Conservation (phyloP, 2,329 filamentous ascomycete genomes). For the Biscogniauxia marginata region DNA sequence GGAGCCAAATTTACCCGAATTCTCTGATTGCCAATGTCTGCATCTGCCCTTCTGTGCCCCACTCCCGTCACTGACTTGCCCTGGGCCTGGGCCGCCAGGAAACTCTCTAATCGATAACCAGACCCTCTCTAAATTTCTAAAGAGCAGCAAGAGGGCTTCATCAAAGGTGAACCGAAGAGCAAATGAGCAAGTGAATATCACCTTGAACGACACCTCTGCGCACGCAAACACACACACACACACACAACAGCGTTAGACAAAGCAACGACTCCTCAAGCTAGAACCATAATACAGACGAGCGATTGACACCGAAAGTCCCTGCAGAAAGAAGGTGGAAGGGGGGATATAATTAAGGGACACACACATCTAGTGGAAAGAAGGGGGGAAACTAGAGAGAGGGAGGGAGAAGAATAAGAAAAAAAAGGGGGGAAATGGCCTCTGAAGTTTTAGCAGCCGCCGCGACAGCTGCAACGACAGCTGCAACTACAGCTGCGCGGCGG, state of each 20-base stretch:
- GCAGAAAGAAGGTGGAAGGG: background rate
- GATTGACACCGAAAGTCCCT: background rate
- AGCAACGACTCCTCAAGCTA: background rate
- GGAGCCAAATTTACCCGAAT: too few species aligned
- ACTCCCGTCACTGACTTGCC: background rate
- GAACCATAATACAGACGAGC: background rate
- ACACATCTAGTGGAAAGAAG: too few species aligned
- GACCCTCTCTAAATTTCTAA: background rate
- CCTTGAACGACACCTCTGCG: background rate
- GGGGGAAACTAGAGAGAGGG: background rate
- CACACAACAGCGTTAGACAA: background rate
- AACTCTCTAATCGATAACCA: background rate
- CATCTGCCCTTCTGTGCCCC: background rate
- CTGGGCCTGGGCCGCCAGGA: background rate
- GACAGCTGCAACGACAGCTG: slow-evolving; percentile 15
- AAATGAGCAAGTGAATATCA: background rate
- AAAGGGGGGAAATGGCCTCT: background rate
- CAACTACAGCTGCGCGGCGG: slow-evolving; percentile 37
- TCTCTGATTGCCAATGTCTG: too few species aligned
- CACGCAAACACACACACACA: background rate
- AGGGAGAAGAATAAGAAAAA: background rate
- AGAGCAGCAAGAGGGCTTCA: background rate
- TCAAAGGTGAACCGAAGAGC: background rate
- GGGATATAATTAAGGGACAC: background rate
- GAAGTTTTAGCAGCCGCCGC: slow-evolving; percentile 18